These are phyloP conservation scores for Agaricus subrufescens DNA, from an alignment of 768 basidiomycete species.

Conservation along the genomic window DNA sequence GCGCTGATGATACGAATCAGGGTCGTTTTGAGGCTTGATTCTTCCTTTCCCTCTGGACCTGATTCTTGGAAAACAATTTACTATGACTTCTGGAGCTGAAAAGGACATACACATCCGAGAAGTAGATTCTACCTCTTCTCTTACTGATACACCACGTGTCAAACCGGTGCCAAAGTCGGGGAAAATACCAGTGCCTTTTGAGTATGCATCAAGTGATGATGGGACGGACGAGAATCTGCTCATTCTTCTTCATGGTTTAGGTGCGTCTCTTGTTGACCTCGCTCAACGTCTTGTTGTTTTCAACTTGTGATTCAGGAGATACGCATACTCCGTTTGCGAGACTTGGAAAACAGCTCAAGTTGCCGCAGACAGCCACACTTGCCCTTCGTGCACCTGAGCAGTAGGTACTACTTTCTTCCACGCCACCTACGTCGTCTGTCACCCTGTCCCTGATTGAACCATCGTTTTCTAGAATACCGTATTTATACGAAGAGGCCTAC, in stretches of 20 bases:
- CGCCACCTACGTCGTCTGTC: not conserved
- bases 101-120: constrained; percentile 31
- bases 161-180: constrained; percentile 46
- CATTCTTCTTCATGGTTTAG: constrained; percentile 81
- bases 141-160: constrained; percentile 23
- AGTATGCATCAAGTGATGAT: constrained; percentile 71
- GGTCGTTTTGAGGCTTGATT: too few relatives aligned
- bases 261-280: constrained; percentile 27
- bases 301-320: constrained; percentile 53
- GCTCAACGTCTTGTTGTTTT: constrained; percentile 13
- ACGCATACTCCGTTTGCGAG: constrained; percentile 72
- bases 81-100: not conserved
- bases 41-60: too few relatives aligned
- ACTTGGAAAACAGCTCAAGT: constrained; percentile 65
- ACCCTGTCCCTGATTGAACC: not conserved
- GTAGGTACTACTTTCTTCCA: constrained; percentile 34
- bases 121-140: constrained; percentile 9
- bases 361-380: constrained; percentile 90
- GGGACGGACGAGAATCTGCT: constrained; percentile 85
- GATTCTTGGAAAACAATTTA: not conserved
- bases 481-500: constrained; percentile 71
- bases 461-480: constrained; percentile 55
- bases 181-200: constrained; percentile 51
- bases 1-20: too few relatives aligned
- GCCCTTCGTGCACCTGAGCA: constrained; percentile 74